phyloP scores from a whole-genome alignment of 306 rosid genomes.

The Sphenostylis stenocarpa region DNA sequence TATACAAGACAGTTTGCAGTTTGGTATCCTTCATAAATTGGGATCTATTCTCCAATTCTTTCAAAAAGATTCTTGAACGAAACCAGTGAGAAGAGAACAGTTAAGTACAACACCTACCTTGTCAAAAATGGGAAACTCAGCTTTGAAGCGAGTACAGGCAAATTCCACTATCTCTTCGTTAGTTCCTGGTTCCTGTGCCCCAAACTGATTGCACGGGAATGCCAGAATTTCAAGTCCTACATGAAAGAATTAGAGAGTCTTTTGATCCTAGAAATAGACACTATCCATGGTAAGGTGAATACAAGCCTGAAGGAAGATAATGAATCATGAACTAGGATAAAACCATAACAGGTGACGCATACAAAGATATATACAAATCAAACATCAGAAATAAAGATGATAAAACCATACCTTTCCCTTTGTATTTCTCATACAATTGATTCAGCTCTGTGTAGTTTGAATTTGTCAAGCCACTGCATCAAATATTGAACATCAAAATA shows the following conservation, averaged over 20 bases:
- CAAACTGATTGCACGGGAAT: slow-evolving; percentile 86
- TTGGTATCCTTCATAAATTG: not conserved
- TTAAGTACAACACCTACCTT: slow-evolving; percentile 44
- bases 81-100: not conserved
- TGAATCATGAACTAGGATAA: not conserved
- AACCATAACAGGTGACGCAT: not conserved
- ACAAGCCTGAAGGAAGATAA: not conserved
- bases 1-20: not conserved
- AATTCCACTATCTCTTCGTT: slow-evolving; percentile 72
- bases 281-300: not conserved
- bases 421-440: slow-evolving; percentile 70
- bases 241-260: not conserved
- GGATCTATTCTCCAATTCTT: not conserved
- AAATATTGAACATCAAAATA: slow-evolving; percentile 20
- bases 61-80: not conserved
- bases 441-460: slow-evolving; percentile 80
- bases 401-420: slow-evolving; percentile 50
- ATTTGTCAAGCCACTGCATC: slow-evolving; percentile 75
- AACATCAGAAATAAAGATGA: not conserved
- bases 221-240: slow-evolving; percentile 77
- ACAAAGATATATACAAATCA: not conserved
- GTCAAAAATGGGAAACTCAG: slow-evolving; percentile 76
- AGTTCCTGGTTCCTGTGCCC: slow-evolving; percentile 77
- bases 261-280: not conserved
- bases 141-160: slow-evolving; percentile 84